Conservation (phyloP, 257 asterid species). For the Penstemon barbatus region DNA sequence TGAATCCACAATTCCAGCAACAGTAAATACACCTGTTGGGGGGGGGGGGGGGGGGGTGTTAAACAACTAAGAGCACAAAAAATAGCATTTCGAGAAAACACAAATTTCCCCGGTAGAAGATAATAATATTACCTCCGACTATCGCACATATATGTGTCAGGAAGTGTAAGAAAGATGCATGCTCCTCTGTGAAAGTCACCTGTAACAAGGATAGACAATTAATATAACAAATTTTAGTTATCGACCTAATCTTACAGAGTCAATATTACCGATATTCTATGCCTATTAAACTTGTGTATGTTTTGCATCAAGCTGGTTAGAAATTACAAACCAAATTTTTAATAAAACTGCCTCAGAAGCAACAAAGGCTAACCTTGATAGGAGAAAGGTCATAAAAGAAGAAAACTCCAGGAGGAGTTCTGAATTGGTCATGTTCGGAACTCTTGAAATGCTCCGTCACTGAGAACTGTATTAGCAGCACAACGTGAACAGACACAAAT, state of each 20-base stretch:
- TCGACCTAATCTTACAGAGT: not conserved
- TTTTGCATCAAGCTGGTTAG: conserved; percentile 3
- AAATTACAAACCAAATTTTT: not conserved
- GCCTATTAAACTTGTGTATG: not conserved
- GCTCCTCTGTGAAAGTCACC: conserved; percentile 90
- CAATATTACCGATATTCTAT: not conserved
- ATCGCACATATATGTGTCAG: conserved; percentile 91
- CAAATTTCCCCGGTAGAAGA: not conserved
- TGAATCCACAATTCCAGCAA: conserved; percentile 91
- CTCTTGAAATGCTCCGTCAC: conserved; percentile 89
- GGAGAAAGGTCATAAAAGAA: conserved; percentile 96
- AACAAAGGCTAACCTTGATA: conserved; percentile 60
- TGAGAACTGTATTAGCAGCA: conserved; percentile 70
- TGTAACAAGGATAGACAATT: conserved; percentile 35
- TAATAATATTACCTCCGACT: conserved; percentile 70
- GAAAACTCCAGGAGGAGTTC: conserved; percentile 84
- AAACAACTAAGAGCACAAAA: not conserved
- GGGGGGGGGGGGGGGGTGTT: not conserved
- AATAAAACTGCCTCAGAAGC: conserved; percentile 17
- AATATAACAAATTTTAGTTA: conserved; percentile 12
- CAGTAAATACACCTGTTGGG: conserved; percentile 72
- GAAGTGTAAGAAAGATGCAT: conserved; percentile 87
- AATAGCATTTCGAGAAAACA: not conserved
- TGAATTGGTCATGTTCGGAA: conserved; percentile 55
- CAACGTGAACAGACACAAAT: not conserved